Evolutionary conservation across 1,284 basidiomycete genomes (phyloP).

Genomic region (Pascua guehoae): DNA sequence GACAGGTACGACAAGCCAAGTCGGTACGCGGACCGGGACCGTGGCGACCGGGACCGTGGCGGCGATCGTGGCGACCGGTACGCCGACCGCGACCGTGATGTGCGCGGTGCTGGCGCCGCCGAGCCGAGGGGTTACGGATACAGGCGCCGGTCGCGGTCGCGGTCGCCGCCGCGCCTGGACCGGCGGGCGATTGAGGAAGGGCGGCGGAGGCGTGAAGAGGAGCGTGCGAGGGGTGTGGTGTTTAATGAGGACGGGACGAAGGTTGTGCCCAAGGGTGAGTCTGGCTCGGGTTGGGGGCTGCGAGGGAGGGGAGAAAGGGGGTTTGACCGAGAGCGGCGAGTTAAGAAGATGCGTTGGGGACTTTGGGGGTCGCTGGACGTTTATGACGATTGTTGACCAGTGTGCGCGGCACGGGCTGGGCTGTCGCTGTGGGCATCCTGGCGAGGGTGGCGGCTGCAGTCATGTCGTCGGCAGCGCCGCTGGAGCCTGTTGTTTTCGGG

Average conservation of each 20-base stretch:
- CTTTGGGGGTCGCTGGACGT: no score
- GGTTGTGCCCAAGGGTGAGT: constrained; percentile 25
- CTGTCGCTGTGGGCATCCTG: background rate
- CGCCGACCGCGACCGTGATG: constrained; percentile 13
- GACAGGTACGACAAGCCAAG: no score
- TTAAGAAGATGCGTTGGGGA: no score
- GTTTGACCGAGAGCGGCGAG: no score
- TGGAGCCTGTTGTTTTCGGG: no score
- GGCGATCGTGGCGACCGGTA: constrained; percentile 14
- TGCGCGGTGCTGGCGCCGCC: constrained; percentile 14
- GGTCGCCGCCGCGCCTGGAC: constrained; percentile 28
- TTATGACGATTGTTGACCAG: no score
- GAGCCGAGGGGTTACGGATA: constrained; percentile 2
- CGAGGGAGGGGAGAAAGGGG: no score
- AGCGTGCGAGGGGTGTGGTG: constrained; percentile 36
- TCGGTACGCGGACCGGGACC: constrained; percentile 11
- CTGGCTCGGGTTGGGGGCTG: background rate
- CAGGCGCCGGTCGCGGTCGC: constrained; percentile 1
- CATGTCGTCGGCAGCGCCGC: no score
- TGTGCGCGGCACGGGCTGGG: no score
- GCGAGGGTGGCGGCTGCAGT: no score
- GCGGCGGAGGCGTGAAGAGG: constrained; percentile 43
- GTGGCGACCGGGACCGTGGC: constrained; percentile 12
- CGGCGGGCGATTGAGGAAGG: constrained; percentile 47
- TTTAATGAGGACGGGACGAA: constrained; percentile 30